Evolutionary conservation across 345 rosid species (phyloP).

Genomic region (Citrus unshiu): DNA sequence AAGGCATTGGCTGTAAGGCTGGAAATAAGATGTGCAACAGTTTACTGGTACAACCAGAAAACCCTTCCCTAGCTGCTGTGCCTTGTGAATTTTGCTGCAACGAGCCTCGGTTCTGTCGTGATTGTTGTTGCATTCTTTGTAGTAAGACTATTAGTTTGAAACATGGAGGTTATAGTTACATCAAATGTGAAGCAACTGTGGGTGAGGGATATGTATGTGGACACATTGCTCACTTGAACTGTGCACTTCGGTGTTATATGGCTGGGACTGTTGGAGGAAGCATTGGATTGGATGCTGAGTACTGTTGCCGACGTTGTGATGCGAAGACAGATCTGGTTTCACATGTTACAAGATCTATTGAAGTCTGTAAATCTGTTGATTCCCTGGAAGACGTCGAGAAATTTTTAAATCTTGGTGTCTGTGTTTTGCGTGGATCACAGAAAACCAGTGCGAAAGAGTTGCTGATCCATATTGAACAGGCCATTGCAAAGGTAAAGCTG

Average conservation of each 20-base stretch:
- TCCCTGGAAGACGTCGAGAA: conserved; percentile 49
- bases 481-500: conserved; percentile 55
- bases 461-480: conserved; percentile 45
- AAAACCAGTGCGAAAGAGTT: conserved; percentile 43
- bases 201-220: conserved; percentile 55
- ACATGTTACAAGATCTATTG: conserved; percentile 49
- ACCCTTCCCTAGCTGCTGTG: conserved; percentile 31
- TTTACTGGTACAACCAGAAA: conserved; percentile 30
- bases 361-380: conserved; percentile 54
- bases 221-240: conserved; percentile 80
- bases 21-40: conserved; percentile 61
- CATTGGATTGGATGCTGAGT: conserved; percentile 88
- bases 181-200: conserved; percentile 67
- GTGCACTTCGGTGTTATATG: conserved; percentile 79
- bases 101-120: conserved; percentile 68
- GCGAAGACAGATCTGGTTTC: conserved; percentile 58
- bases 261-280: conserved; percentile 88
- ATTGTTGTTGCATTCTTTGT: conserved; percentile 88
- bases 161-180: conserved; percentile 57
- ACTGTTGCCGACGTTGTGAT: conserved; percentile 83
- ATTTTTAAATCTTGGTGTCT: conserved; percentile 55
- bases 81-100: conserved; percentile 82
- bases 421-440: conserved; percentile 58
- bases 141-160: conserved; percentile 46
- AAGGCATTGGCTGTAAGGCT: conserved; percentile 56